Percentiles rank a stretch among this genome's conserved stretches.
Evolutionary conservation across 2,329 filamentous ascomycete genomes (phyloP).

Genomic region (Harringtonia aguacate): DNA sequence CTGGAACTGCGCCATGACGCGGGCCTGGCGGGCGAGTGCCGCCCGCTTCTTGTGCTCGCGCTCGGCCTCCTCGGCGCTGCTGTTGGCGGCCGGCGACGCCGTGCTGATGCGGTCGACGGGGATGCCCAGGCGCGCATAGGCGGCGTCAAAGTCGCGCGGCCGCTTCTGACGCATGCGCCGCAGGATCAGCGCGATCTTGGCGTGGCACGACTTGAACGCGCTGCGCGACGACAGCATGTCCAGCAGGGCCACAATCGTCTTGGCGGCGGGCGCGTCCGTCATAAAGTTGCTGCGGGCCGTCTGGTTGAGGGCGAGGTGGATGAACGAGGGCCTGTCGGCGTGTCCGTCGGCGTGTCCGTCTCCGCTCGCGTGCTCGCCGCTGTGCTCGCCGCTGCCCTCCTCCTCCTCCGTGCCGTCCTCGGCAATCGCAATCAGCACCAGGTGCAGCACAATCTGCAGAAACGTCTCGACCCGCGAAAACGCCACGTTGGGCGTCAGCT

Average conservation of each 20-base stretch:
- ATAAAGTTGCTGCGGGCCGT: slow-evolving; percentile 48
- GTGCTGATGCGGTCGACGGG: slow-evolving; percentile 72
- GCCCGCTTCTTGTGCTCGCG: slow-evolving; percentile 81
- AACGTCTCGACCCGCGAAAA: slow-evolving; percentile 81
- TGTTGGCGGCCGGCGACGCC: slow-evolving; percentile 62
- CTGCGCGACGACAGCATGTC: slow-evolving; percentile 54
- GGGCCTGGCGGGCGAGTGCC: slow-evolving; percentile 78
- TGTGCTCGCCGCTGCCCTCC: neutral
- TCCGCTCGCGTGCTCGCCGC: no score
- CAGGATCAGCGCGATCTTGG: slow-evolving; percentile 75
- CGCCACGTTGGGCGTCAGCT: slow-evolving; percentile 63
- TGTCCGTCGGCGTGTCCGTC: no score
- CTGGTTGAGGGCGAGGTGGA: slow-evolving; percentile 57
- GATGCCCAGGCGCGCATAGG: slow-evolving; percentile 53
- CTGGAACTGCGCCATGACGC: slow-evolving; percentile 96
- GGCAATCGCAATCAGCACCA: slow-evolving; percentile 73
- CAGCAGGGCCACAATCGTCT: slow-evolving; percentile 54
- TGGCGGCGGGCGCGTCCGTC: slow-evolving; percentile 38
- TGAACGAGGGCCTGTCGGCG: slow-evolving; percentile 71
- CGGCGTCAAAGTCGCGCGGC: slow-evolving; percentile 59
- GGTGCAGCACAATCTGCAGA: slow-evolving; percentile 80
- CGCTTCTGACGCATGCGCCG: slow-evolving; percentile 77
- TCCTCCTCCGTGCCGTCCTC: slow-evolving; percentile 61
- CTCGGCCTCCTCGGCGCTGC: slow-evolving; percentile 54
- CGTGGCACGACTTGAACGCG: slow-evolving; percentile 70